phyloP scores from a whole-genome alignment of 495 filamentous ascomycete species.

The Talaromyces liani region DNA sequence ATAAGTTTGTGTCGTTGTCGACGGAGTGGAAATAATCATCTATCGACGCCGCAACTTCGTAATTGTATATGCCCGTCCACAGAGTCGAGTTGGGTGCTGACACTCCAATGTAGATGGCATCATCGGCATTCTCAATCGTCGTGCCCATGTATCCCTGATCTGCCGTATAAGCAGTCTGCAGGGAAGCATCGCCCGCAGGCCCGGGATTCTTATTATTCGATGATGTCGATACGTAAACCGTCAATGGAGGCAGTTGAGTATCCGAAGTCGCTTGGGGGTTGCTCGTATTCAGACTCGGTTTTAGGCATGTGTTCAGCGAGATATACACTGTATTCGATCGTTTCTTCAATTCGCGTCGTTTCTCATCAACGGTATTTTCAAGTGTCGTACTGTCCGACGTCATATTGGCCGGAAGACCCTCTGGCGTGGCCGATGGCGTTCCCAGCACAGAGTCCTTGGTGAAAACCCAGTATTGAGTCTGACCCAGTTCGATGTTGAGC shows the following conservation, averaged over 20 bases:
- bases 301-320: constrained; percentile 72
- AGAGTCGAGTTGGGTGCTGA: constrained; percentile 53
- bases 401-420: constrained; percentile 34
- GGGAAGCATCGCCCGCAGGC: constrained; percentile 38
- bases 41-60: constrained; percentile 75
- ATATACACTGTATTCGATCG: constrained; percentile 56
- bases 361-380: background rate
- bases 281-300: constrained; percentile 48
- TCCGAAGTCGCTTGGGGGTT: constrained; percentile 12
- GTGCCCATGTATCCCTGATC: constrained; percentile 48
- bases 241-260: constrained; percentile 56
- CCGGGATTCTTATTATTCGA: constrained; percentile 60
- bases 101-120: constrained; percentile 68
- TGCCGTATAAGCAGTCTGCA: constrained; percentile 33
- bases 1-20: constrained; percentile 42
- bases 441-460: constrained; percentile 33
- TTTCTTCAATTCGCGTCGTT: constrained; percentile 14
- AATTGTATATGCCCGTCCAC: constrained; percentile 59
- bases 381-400: constrained; percentile 9
- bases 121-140: constrained; percentile 30
- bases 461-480: constrained; percentile 50
- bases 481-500: constrained; percentile 50
- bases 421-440: constrained; percentile 16
- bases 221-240: constrained; percentile 68
- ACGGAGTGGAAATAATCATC: constrained; percentile 64